Percentiles rank a stretch among this genome's conserved stretches.
Conservation (phyloP, 148 eudicot species). For the Cornus kousa region DNA sequence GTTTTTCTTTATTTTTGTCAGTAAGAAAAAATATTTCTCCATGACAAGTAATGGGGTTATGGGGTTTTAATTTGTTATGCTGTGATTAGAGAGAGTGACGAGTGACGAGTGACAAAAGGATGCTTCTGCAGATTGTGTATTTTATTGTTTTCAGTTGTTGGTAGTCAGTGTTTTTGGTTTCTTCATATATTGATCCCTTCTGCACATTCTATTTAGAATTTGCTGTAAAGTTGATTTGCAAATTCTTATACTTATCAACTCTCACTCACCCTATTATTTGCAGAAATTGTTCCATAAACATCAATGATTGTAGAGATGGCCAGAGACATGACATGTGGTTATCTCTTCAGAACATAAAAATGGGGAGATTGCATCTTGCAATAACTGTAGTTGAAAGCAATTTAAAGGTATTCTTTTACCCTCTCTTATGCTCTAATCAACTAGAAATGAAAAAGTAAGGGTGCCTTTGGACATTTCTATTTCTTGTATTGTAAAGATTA, state of each 20-base stretch:
- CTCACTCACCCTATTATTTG: background rate
- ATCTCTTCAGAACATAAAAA: conserved; percentile 64
- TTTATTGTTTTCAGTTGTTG: no score
- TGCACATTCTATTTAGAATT: background rate
- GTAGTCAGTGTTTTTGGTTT: no score
- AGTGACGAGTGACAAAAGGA: background rate
- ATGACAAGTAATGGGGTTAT: no score
- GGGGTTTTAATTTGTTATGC: no score
- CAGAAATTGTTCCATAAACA: conserved; percentile 76
- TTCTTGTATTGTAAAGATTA: background rate
- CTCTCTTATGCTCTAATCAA: background rate
- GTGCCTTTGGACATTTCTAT: background rate
- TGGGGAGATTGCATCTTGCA: conserved; percentile 84
- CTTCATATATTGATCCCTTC: background rate
- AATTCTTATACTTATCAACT: background rate
- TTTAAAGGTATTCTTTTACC: conserved; percentile 46
- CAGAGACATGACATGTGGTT: conserved; percentile 93
- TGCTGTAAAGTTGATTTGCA: background rate
- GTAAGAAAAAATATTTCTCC: no score
- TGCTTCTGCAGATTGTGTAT: background rate
- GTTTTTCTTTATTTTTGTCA: no score
- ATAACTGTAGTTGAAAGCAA: conserved; percentile 56
- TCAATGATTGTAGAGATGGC: conserved; percentile 64
- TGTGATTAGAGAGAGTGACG: no score
- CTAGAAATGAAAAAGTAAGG: background rate